Evolutionary conservation across 78 protist genomes (phyloP), one percentile per base, ranked within the genome.

Genomic region (Andalucia godoyi): DNA sequence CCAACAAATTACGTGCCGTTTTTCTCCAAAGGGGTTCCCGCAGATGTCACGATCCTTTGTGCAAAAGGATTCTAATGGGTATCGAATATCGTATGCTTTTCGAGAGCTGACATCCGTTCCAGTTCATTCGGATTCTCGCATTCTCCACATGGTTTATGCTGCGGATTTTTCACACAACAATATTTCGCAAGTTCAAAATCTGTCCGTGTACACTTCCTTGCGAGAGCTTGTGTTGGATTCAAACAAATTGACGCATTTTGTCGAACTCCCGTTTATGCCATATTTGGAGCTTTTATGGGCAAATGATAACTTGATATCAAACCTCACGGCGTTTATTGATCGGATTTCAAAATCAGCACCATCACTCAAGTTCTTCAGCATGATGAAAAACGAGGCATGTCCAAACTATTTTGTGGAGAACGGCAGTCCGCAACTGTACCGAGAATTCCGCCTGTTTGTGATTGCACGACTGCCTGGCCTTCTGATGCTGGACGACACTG

Each of bases 331-430:
- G 13, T 75, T 75, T 29, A 41, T 75, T 5, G 74, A 68, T 41
- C 60, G 32, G 25, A 43, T 76, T 10, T 5, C 10, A 10, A 71
- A 34, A 8, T 9, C 66, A 13, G 38, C 32, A 9, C 74, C 74
- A 38, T 30, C 58, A 9, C 2, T 76, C 3, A 51, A 37, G 18
- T 41, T 64, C 46, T 49, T 77, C 25, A 34, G 57, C 37, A 67
- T 77, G 83, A 33, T 77, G 40, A 68, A 68, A 58, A 77, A 77
- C 67, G 67, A 49, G 37, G 83, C 83, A 25, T 77, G 83, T 54
- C 83, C 83, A 39, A 77, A 77, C 61, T 77, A 49, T 32, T 77
- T 77, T 59, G n/a, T n/a, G n/a, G 70, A 67, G 62, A 66, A 66
- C 12, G 73, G 68, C 51, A 40, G 73, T 3, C 29, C 64, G 21